A percentile compares a stretch with the other conserved stretches of the same genome.
Conservation (phyloP, 2,329 filamentous ascomycete species). For the Claviceps africana region DNA sequence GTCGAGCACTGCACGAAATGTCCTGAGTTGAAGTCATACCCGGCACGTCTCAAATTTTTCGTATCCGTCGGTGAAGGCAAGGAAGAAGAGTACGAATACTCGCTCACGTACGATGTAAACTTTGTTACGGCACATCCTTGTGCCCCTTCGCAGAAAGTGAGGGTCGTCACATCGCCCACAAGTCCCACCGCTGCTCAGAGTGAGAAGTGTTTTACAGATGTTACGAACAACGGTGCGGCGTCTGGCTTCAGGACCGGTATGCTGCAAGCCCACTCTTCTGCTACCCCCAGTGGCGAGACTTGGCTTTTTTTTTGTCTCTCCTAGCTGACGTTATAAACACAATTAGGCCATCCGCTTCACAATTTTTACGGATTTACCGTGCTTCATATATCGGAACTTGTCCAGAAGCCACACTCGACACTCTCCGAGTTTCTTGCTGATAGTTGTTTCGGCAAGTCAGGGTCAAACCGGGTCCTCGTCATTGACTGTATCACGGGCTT, state of each 20-base stretch:
- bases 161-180: slow-evolving; percentile 43
- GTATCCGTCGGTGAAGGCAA: slow-evolving; percentile 25
- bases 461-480: slow-evolving; percentile 33
- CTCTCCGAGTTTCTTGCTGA: slow-evolving; percentile 32
- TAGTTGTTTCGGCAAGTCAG: slow-evolving; percentile 19
- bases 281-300: not conserved
- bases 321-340: not conserved
- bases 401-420: slow-evolving; percentile 30
- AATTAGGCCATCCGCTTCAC: slow-evolving; percentile 47
- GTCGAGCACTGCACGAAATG: slow-evolving; percentile 20
- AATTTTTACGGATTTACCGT: slow-evolving; percentile 47
- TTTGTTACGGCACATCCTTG: slow-evolving; percentile 56
- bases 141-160: slow-evolving; percentile 40
- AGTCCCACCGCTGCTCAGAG: slow-evolving; percentile 43
- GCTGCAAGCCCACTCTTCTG: slow-evolving; percentile 3
- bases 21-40: slow-evolving; percentile 21
- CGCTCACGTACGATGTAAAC: slow-evolving; percentile 43
- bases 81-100: slow-evolving; percentile 28
- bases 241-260: slow-evolving; percentile 34
- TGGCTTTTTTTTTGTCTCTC: not conserved
- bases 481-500: slow-evolving; percentile 50
- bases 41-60: slow-evolving; percentile 21
- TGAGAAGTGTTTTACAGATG: slow-evolving; percentile 35
- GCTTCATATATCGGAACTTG: slow-evolving; percentile 43
- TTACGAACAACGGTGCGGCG: slow-evolving; percentile 29